Conservation (phyloP, 371 early-diverging fungal genomes). For the Mucor mucedo region DNA sequence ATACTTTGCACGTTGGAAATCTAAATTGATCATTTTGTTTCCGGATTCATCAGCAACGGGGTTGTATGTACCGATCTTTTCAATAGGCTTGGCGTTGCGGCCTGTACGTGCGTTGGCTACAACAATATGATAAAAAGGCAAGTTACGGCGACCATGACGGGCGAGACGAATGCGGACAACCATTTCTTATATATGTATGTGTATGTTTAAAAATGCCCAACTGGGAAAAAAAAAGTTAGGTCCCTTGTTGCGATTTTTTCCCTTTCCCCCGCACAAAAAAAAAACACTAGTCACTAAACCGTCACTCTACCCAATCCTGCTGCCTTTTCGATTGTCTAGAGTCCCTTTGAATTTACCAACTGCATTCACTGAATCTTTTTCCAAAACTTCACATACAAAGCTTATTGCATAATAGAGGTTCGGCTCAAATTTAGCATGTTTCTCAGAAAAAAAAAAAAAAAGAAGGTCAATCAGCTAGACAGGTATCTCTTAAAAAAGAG, state of each 20-base stretch:
- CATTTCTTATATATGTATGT: constrained; percentile 26
- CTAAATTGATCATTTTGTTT: constrained; percentile 83
- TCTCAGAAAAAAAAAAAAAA: no score
- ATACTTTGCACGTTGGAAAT: constrained; percentile 91
- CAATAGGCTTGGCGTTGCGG: constrained; percentile 90
- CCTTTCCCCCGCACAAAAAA: constrained; percentile 7
- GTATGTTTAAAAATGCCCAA: not conserved
- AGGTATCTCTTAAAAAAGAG: no score
- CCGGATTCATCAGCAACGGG: constrained; percentile 81
- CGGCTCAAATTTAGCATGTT: no score
- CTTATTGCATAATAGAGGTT: no score
- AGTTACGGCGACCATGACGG: constrained; percentile 85
- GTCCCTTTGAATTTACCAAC: no score
- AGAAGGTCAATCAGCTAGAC: no score
- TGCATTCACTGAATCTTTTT: no score
- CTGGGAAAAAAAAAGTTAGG: constrained; percentile 16
- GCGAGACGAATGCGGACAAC: constrained; percentile 84
- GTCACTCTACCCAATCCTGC: not conserved
- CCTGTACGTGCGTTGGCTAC: constrained; percentile 83
- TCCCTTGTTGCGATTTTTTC: constrained; percentile 22
- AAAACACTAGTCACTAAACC: constrained; percentile 2
- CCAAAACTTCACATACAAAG: no score
- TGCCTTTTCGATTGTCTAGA: no score
- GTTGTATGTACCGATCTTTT: constrained; percentile 91
- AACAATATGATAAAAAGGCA: constrained; percentile 95